Conservation (phyloP, 257 asterid genomes). For the Catharanthus roseus region DNA sequence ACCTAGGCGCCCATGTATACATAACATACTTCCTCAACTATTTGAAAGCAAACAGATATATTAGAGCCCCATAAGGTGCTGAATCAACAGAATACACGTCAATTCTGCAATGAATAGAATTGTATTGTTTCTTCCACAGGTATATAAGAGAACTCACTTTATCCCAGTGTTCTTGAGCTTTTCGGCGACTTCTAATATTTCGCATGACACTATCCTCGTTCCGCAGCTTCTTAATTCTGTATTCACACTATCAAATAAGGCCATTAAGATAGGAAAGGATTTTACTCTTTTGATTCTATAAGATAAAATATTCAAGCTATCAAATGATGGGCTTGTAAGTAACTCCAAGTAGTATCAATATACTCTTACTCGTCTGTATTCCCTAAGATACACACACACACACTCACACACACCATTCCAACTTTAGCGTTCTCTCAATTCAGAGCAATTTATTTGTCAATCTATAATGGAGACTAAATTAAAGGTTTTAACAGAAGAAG, state of each 20-base stretch:
- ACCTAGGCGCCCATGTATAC: slow-evolving; percentile 67
- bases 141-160: slow-evolving; percentile 51
- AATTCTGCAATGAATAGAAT: background rate
- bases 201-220: slow-evolving; percentile 69
- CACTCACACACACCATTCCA: too few species aligned
- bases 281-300: background rate
- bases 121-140: background rate
- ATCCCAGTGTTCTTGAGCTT: slow-evolving; percentile 80
- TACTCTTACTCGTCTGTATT: background rate
- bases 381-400: too few species aligned
- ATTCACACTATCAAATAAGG: slow-evolving; percentile 56
- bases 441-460: background rate
- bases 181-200: slow-evolving; percentile 58
- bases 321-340: background rate
- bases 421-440: background rate
- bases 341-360: background rate
- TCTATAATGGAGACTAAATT: background rate
- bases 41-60: slow-evolving; percentile 11
- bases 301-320: background rate
- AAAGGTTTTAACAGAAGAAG: background rate
- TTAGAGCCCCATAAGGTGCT: slow-evolving; percentile 13
- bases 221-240: slow-evolving; percentile 73
- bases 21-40: slow-evolving; percentile 82
- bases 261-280: background rate
- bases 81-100: background rate